Evolutionary conservation across 805 yeast genomes (phyloP).

Genomic region (Starmerella bacillaris): DNA sequence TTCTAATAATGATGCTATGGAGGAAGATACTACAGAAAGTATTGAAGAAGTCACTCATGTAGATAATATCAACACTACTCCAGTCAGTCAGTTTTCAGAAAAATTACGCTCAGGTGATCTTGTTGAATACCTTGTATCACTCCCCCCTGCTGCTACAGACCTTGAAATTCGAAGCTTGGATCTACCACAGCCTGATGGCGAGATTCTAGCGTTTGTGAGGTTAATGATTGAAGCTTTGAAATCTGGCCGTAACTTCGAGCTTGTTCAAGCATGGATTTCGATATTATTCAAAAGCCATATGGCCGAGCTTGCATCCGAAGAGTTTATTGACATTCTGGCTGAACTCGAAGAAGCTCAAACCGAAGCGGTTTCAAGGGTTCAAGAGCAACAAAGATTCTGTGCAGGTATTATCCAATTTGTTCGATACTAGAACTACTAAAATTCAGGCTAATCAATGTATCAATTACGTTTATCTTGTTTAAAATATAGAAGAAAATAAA

Average conservation of each 20-base stretch:
- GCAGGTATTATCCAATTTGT: conserved; percentile 59
- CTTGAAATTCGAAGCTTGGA: conserved; percentile 70
- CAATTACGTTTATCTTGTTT: too few species aligned
- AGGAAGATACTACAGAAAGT: conserved; percentile 16
- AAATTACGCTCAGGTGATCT: conserved; percentile 26
- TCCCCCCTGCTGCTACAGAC: conserved; percentile 67
- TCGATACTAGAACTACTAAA: too few species aligned
- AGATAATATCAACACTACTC: conserved; percentile 12
- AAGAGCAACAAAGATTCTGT: conserved; percentile 57
- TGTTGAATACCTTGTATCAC: conserved; percentile 34
- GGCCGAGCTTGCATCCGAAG: conserved; percentile 12
- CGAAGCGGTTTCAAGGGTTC: conserved; percentile 33
- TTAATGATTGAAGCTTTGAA: conserved; percentile 46
- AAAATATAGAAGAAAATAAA: too few species aligned
- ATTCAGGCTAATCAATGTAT: too few species aligned
- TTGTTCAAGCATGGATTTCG: conserved; percentile 63
- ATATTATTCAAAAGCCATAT: conserved; percentile 65
- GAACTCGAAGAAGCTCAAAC: conserved; percentile 32
- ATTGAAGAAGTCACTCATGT: conserved; percentile 5
- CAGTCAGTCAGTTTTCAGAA: conserved; percentile 10
- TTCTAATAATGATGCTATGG: conserved; percentile 13
- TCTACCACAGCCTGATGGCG: conserved; percentile 43
- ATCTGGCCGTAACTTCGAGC: conserved; percentile 47
- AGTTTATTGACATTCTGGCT: conserved; percentile 31
- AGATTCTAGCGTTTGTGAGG: conserved; percentile 45